Conservation (phyloP, 2,329 filamentous ascomycete genomes). For the Biscogniauxia marginata region DNA sequence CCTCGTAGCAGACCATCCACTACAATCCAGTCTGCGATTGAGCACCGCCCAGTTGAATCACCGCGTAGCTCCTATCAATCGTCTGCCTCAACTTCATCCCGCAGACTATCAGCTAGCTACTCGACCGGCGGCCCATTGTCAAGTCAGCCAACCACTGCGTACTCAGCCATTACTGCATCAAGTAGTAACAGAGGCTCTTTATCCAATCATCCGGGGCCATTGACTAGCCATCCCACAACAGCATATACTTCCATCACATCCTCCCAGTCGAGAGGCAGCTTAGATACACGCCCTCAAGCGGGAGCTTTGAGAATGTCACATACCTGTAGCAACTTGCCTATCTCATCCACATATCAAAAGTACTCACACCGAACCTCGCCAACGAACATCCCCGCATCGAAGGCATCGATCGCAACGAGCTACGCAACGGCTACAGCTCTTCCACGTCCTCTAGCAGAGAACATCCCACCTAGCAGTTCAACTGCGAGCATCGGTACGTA, state of each 20-base stretch:
- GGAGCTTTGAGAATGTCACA: constrained; percentile 13
- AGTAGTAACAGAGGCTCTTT: not conserved
- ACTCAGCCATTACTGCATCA: not conserved
- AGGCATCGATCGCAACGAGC: constrained; percentile 13
- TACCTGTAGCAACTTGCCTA: constrained; percentile 21
- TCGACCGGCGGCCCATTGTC: not conserved
- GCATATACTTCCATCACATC: constrained; percentile 19
- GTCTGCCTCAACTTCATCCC: not conserved
- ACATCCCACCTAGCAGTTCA: constrained; percentile 21
- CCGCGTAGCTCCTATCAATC: not conserved
- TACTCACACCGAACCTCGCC: constrained; percentile 1
- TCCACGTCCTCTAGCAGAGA: constrained; percentile 21
- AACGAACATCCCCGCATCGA: constrained; percentile 7
- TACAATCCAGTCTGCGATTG: not conserved
- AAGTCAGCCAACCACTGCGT: not conserved
- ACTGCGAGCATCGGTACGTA: constrained; percentile 8
- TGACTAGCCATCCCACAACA: constrained; percentile 21
- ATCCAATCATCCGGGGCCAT: constrained; percentile 7
- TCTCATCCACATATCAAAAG: constrained; percentile 6
- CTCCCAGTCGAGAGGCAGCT: constrained; percentile 7
- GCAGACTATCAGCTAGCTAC: not conserved
- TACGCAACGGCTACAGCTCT: constrained; percentile 10
- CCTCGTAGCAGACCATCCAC: not conserved
- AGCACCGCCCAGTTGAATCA: not conserved
- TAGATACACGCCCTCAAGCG: not conserved